Percentiles rank a stretch among this genome's conserved stretches.
phyloP scores from a whole-genome alignment of 768 basidiomycete genomes.

The Amanita thiersii region DNA sequence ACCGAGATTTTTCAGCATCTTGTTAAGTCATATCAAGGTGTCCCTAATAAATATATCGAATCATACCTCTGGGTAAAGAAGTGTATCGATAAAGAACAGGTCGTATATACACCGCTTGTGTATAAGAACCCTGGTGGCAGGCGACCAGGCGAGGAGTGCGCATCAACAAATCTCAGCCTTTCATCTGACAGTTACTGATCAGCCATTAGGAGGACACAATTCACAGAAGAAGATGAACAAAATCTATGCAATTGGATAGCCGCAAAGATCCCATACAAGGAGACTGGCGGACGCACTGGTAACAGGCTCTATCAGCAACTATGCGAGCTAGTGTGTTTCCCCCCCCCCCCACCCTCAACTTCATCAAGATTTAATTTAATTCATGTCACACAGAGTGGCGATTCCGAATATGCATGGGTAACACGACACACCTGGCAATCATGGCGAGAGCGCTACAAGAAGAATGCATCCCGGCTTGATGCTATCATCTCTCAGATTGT shows the following conservation, averaged over 20 bases:
- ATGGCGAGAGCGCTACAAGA: conserved; percentile 86
- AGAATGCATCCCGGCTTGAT: conserved; percentile 66
- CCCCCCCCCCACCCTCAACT: neutral
- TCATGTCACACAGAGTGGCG: conserved; percentile 33
- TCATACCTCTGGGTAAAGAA: conserved; percentile 81
- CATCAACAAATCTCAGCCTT: conserved; percentile 8
- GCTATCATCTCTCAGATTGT: conserved; percentile 56
- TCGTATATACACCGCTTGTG: conserved; percentile 66
- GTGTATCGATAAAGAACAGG: conserved; percentile 60
- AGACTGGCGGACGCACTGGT: conserved; percentile 74
- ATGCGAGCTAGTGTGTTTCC: conserved; percentile 50
- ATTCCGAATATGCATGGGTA: conserved; percentile 76
- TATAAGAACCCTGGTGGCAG: conserved; percentile 83
- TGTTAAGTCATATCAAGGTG: conserved; percentile 62
- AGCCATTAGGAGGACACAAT: conserved; percentile 58
- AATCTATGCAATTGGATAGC: conserved; percentile 76
- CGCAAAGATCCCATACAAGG: conserved; percentile 75
- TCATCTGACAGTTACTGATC: neutral
- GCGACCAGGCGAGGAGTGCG: conserved; percentile 75
- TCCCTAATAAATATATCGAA: conserved; percentile 69
- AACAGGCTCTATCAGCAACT: conserved; percentile 80
- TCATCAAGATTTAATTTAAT: conserved; percentile 3
- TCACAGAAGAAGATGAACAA: conserved; percentile 70
- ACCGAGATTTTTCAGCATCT: conserved; percentile 71
- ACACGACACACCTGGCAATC: conserved; percentile 84